Evolutionary conservation across 192 early-diverging fungal species (phyloP).

Genomic region (Backusella luteola): DNA sequence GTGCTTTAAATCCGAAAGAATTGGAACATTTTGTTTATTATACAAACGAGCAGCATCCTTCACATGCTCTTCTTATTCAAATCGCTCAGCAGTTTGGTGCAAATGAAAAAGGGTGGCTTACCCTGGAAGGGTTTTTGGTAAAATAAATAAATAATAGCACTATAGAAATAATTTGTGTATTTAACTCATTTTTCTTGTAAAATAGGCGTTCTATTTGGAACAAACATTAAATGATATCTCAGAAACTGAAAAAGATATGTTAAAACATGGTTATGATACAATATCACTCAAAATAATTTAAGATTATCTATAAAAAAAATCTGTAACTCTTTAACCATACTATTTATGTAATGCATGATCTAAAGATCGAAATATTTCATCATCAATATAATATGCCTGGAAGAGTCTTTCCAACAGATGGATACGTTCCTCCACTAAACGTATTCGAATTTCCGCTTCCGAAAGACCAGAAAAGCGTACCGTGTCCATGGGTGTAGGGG

Average conservation of each 20-base stretch:
- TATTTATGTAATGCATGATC: slow-evolving; percentile 12
- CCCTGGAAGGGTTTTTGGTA: background rate
- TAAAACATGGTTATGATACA: slow-evolving; percentile 5
- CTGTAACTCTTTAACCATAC: background rate
- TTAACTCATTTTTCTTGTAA: background rate
- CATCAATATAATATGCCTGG: slow-evolving; percentile 29
- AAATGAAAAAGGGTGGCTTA: slow-evolving; percentile 6
- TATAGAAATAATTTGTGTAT: too few species aligned
- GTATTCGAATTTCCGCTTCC: background rate
- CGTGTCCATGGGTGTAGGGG: background rate
- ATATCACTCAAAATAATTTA: background rate
- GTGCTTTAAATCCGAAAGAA: background rate
- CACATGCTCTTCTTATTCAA: background rate
- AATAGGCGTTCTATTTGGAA: slow-evolving; percentile 6
- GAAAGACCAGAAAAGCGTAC: slow-evolving; percentile 4
- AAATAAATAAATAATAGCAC: too few species aligned
- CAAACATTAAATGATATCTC: slow-evolving; percentile 1
- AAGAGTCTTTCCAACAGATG: slow-evolving; percentile 20
- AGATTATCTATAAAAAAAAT: too few species aligned
- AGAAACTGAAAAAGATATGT: background rate
- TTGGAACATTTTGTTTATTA: background rate
- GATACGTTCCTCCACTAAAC: slow-evolving; percentile 16
- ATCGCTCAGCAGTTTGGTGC: background rate
- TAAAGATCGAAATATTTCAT: slow-evolving; percentile 23
- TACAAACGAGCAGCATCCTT: slow-evolving; percentile 3